These are phyloP conservation scores for Candida boleticola DNA, from an alignment of 805 yeast genomes.

Conservation along the genomic window DNA sequence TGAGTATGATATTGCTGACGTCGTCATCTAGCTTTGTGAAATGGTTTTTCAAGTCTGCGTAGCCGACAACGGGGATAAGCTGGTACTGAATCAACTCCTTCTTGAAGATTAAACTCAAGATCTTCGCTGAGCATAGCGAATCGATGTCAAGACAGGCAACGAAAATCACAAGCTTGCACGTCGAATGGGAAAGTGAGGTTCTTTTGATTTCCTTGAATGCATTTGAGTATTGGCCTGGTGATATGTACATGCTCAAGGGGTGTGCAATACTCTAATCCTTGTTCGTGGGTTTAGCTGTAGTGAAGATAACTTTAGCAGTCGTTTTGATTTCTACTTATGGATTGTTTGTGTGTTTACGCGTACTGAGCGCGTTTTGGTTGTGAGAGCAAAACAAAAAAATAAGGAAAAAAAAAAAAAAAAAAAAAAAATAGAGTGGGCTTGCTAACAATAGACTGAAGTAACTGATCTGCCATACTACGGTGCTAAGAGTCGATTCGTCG, in stretches of 20 bases:
- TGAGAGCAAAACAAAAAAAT: too few relatives aligned
- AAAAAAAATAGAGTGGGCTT: too few relatives aligned
- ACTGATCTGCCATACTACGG: too few relatives aligned
- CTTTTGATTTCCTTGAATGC: constrained; percentile 67
- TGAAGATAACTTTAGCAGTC: too few relatives aligned
- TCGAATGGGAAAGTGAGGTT: constrained; percentile 85
- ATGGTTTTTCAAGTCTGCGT: constrained; percentile 67
- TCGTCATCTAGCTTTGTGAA: constrained; percentile 67
- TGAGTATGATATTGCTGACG: constrained; percentile 68
- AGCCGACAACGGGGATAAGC: constrained; percentile 90
- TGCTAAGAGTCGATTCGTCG: too few relatives aligned
- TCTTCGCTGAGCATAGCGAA: constrained; percentile 84
- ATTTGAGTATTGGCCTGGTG: constrained; percentile 62
- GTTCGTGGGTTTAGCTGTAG: too few relatives aligned
- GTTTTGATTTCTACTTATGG: too few relatives aligned
- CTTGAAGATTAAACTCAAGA: constrained; percentile 67
- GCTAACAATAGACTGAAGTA: too few relatives aligned
- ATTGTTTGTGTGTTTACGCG: neutral
- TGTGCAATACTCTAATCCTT: too few relatives aligned
- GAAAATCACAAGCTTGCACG: constrained; percentile 82
- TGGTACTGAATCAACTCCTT: constrained; percentile 85
- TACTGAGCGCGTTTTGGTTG: neutral
- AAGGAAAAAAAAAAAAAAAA: too few relatives aligned
- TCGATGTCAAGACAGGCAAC: constrained; percentile 91
- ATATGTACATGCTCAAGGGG: constrained; percentile 59